Percentiles rank a stretch among this genome's conserved stretches.
phyloP scores from a whole-genome alignment of 306 rosid species.

The Vigna angularis region DNA sequence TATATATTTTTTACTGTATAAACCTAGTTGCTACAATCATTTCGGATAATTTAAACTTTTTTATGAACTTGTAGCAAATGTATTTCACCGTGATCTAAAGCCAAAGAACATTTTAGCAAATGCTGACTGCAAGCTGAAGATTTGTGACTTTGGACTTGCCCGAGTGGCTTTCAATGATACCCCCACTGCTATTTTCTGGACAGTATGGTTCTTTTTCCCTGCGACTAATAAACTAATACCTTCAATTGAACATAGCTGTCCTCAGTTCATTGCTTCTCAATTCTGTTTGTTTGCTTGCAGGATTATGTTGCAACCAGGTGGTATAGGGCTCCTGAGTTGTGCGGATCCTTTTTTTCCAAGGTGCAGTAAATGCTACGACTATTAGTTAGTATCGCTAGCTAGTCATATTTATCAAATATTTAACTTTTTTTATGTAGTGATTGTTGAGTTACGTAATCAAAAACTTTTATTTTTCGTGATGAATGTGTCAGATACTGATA shows the following conservation, averaged over 20 bases:
- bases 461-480: neutral
- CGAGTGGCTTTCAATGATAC: conserved; percentile 99
- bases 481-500: neutral
- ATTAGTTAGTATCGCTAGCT: conserved; percentile 39
- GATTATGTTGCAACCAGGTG: conserved; percentile 99
- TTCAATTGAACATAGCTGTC: conserved; percentile 14
- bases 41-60: conserved; percentile 47
- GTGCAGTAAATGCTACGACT: conserved; percentile 50
- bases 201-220: conserved; percentile 62
- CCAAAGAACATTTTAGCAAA: conserved; percentile 98
- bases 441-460: conserved; percentile 13
- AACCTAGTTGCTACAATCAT: conserved; percentile 30
- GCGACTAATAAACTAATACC: conserved; percentile 30
- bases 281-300: conserved; percentile 56
- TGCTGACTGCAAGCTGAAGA: conserved; percentile 99
- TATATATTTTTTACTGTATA: conserved; percentile 30
- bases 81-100: conserved; percentile 96
- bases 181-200: conserved; percentile 99
- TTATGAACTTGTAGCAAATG: conserved; percentile 80
- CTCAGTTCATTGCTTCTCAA: conserved; percentile 32
- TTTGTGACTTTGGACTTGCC: conserved; percentile 99
- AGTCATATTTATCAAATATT: conserved; percentile 16
- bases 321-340: conserved; percentile 99
- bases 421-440: neutral
- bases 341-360: conserved; percentile 99